These are phyloP conservation scores for Pouteria campechiana DNA, from an alignment of 179 eudicot species.

Conservation along the genomic window DNA sequence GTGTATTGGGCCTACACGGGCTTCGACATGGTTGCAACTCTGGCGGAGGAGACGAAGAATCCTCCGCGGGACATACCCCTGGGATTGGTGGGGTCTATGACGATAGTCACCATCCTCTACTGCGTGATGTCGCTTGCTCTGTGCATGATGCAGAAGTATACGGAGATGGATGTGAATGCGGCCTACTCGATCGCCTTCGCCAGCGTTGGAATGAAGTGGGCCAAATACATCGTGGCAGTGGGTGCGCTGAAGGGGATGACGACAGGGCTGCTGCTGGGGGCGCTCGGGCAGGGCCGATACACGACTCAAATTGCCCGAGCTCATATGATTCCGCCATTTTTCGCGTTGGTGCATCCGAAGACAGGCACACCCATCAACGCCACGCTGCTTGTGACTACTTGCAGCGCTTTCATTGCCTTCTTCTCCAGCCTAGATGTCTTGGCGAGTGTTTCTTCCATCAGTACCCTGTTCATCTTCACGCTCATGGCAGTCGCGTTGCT, in stretches of 20 bases:
- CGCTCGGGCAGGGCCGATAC: slow-evolving; percentile 84
- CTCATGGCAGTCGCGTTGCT: slow-evolving; percentile 86
- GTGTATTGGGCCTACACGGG: slow-evolving; percentile 94
- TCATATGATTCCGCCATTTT: slow-evolving; percentile 91
- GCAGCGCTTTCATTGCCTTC: slow-evolving; percentile 56
- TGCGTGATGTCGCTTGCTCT: slow-evolving; percentile 76
- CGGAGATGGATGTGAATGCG: slow-evolving; percentile 71
- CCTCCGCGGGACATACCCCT: slow-evolving; percentile 73
- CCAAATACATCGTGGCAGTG: slow-evolving; percentile 64
- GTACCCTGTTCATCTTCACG: slow-evolving; percentile 84
- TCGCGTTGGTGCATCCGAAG: slow-evolving; percentile 73
- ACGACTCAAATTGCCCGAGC: slow-evolving; percentile 89
- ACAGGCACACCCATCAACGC: slow-evolving; percentile 82
- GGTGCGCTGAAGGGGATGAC: slow-evolving; percentile 88
- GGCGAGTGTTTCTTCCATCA: slow-evolving; percentile 70
- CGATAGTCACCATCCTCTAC: slow-evolving; percentile 54
- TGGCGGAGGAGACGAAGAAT: slow-evolving; percentile 83
- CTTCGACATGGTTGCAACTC: slow-evolving; percentile 80
- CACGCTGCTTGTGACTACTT: slow-evolving; percentile 45
- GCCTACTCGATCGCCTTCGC: slow-evolving; percentile 66
- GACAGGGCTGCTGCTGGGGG: slow-evolving; percentile 70
- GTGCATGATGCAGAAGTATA: slow-evolving; percentile 67
- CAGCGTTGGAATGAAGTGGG: slow-evolving; percentile 78
- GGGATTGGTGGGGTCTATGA: slow-evolving; percentile 82
- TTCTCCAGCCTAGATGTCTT: slow-evolving; percentile 81